A percentile compares a stretch with the other conserved stretches of the same genome.
Evolutionary conservation across 208 protist species (phyloP).

Genomic region (Trypanosoma rangeli): DNA sequence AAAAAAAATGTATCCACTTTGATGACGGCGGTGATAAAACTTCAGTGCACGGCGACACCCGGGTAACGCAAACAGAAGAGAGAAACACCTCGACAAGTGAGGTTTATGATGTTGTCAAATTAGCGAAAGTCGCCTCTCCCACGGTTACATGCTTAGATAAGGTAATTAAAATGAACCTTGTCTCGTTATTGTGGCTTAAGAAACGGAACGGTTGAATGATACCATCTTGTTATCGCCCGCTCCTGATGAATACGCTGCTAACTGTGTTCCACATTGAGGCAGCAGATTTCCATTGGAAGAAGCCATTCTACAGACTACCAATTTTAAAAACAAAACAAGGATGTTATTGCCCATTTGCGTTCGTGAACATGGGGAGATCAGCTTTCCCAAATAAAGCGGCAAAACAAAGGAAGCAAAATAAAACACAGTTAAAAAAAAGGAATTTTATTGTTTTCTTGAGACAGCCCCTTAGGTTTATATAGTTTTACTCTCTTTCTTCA

Average conservation of each 20-base stretch:
- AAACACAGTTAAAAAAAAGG: too few relatives aligned
- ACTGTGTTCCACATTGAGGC: background rate
- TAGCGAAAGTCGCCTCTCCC: background rate
- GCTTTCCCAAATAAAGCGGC: background rate
- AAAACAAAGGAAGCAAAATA: background rate
- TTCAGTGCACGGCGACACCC: background rate
- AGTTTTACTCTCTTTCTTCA: too few relatives aligned
- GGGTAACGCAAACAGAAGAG: background rate
- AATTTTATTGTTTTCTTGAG: too few relatives aligned
- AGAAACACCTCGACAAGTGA: background rate
- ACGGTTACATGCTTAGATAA: background rate
- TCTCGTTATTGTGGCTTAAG: background rate
- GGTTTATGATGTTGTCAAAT: background rate
- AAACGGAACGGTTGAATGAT: background rate
- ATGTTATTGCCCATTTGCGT: background rate
- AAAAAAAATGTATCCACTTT: too few relatives aligned
- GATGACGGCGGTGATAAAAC: background rate
- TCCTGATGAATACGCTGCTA: background rate
- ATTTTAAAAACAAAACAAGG: background rate
- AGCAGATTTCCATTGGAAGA: background rate
- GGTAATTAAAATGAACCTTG: conserved; percentile 2
- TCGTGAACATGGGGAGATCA: background rate
- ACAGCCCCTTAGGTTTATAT: too few relatives aligned
- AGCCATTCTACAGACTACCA: background rate
- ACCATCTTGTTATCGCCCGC: background rate